A percentile compares a stretch with the other conserved stretches of the same genome.
Evolutionary conservation across 2,329 filamentous ascomycete species (phyloP).

Genomic region (Penicillium sp.): DNA sequence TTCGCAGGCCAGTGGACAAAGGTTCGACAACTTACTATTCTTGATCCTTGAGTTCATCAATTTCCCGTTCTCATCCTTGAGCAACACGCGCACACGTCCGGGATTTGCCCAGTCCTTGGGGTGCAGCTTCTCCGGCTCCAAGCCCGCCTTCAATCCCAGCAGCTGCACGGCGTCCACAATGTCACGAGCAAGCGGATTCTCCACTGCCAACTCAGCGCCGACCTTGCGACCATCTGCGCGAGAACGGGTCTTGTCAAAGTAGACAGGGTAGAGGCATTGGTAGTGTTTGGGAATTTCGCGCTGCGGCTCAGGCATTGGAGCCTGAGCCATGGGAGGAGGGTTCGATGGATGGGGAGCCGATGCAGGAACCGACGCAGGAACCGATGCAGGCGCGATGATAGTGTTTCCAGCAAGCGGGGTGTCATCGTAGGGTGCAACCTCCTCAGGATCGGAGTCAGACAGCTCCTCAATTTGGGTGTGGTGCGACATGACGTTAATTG

Average conservation of each 20-base stretch:
- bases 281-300: slow-evolving; percentile 64
- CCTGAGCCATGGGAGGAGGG: slow-evolving; percentile 10
- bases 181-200: slow-evolving; percentile 81
- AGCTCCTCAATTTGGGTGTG: slow-evolving; percentile 89
- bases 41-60: slow-evolving; percentile 52
- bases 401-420: slow-evolving; percentile 41
- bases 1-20: neutral
- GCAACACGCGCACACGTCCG: slow-evolving; percentile 73
- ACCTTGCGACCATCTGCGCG: slow-evolving; percentile 81
- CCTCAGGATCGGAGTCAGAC: slow-evolving; percentile 83
- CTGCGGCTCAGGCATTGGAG: slow-evolving; percentile 39
- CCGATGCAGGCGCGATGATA: slow-evolving; percentile 37
- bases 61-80: slow-evolving; percentile 55
- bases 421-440: slow-evolving; percentile 71
- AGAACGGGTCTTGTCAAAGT: slow-evolving; percentile 69
- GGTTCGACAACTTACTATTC: slow-evolving; percentile 53
- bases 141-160: slow-evolving; percentile 59
- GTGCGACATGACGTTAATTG: slow-evolving; percentile 60
- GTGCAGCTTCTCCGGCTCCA: slow-evolving; percentile 88
- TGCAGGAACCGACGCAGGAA: slow-evolving; percentile 31
- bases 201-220: slow-evolving; percentile 63
- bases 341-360: slow-evolving; percentile 1
- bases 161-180: slow-evolving; percentile 79
- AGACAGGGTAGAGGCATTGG: slow-evolving; percentile 89
- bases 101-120: slow-evolving; percentile 98